Evolutionary conservation across 805 yeast species (phyloP), one percentile per base, ranked within the genome.

Genomic region (Ogataea naganishii): DNA sequence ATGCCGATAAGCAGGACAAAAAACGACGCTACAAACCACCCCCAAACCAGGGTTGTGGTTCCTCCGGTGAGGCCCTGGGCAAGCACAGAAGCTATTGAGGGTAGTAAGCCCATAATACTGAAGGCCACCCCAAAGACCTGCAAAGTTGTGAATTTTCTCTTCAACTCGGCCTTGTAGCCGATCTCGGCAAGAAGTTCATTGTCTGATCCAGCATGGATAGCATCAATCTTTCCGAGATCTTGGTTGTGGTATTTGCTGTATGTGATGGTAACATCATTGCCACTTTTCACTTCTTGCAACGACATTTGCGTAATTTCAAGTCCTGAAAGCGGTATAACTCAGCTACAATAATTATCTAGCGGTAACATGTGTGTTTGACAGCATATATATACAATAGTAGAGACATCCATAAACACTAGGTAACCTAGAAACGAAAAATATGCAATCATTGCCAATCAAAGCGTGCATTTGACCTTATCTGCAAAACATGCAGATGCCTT

Each of bases 111-210:
- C 37, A 74, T 53, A 21, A 73, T 72, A 3, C 75, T 64, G 43
- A 72, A 72, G 4, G 75, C 64, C 18, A 73, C 74, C 8, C 70
- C 64, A 40, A 70, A 71, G 1, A 68, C 57, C n/a, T 74, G 61
- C 51, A 67, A 56, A 20, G 71, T 44, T 14, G 65, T 56, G 40
- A 72, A 73, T 33, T 63, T 70, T 36, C 80, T 62, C 37, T 65
- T 63, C 37, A 73, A 62, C 39, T 74, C 80, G 37, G 65, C 74
- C 45, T 66, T 67, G 47, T 69, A 71, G 14, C 77, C 77, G 30
- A 75, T 65, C 35, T 69, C 69, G n/a, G 58, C 25, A 18, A 63
- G 35, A 56, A 53, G 30, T 42, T 44, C 26, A 41, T 58, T 42
- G 37, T 58, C 54, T 27, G 51, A 38, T 1, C 24, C 32, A 12